Conservation (phyloP, 1,139 yeast species). For the Petasospora fabianii region DNA sequence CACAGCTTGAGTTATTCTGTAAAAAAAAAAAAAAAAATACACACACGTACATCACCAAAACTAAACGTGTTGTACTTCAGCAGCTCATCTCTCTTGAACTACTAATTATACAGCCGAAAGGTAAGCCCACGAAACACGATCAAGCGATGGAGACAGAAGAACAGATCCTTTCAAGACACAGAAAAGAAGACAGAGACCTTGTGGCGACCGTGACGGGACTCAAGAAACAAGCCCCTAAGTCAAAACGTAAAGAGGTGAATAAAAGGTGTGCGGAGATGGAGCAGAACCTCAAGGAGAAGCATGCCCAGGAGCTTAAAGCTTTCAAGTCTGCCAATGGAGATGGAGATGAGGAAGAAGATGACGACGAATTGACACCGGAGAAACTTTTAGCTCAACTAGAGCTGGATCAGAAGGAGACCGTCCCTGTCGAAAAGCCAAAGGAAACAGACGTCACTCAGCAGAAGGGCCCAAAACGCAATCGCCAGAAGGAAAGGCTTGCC, state of each 20-base stretch:
- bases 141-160: constrained; percentile 39
- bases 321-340: constrained; percentile 5
- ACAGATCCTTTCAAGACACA: constrained; percentile 57
- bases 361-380: constrained; percentile 60
- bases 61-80: too few species aligned
- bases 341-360: constrained; percentile 28
- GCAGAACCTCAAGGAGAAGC: constrained; percentile 48
- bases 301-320: constrained; percentile 44
- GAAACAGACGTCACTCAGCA: constrained; percentile 12
- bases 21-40: too few species aligned
- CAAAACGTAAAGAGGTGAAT: constrained; percentile 59
- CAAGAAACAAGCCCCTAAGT: constrained; percentile 81
- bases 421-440: constrained; percentile 12
- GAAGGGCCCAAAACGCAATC: constrained; percentile 45
- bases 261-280: constrained; percentile 60
- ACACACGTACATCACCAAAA: too few species aligned
- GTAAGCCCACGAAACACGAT: neutral
- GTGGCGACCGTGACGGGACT: constrained; percentile 65
- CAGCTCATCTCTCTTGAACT: too few species aligned
- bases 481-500: constrained; percentile 82
- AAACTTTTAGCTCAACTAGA: constrained; percentile 54
- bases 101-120: too few species aligned
- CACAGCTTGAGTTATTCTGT: too few species aligned
- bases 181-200: constrained; percentile 65
- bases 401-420: constrained; percentile 30